These are phyloP conservation scores for Euclidium syriacum DNA, from an alignment of 345 rosid species.

Conservation along the genomic window DNA sequence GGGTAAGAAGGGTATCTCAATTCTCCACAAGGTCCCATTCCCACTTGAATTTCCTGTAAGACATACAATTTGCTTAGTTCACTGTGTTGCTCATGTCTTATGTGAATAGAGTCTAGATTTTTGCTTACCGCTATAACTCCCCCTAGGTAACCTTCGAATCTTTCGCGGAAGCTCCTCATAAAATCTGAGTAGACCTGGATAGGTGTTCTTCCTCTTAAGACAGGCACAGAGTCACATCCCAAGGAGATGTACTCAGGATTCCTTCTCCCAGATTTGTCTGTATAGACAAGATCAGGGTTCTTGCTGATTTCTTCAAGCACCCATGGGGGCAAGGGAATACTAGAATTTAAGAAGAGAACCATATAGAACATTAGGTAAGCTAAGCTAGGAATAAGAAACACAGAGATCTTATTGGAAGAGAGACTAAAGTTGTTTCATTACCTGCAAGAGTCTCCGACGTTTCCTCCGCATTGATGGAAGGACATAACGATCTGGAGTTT, in stretches of 20 bases:
- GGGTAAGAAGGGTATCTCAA: constrained; percentile 92
- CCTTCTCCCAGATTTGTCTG: constrained; percentile 86
- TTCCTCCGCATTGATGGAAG: constrained; percentile 99
- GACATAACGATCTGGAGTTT: constrained; percentile 96
- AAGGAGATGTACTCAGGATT: constrained; percentile 88
- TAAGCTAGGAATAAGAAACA: constrained; percentile 8
- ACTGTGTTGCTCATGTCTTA: background rate
- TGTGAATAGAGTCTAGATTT: background rate
- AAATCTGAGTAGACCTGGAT: constrained; percentile 87
- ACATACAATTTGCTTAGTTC: constrained; percentile 2
- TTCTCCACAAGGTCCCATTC: constrained; percentile 98
- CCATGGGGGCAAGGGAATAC: constrained; percentile 97
- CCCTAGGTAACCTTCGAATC: constrained; percentile 66
- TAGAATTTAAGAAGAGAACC: constrained; percentile 26
- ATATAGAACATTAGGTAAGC: constrained; percentile 15
- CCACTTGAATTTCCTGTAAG: constrained; percentile 92
- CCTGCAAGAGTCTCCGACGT: constrained; percentile 99
- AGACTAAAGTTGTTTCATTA: constrained; percentile 30
- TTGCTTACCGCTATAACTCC: constrained; percentile 68
- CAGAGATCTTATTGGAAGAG: background rate
- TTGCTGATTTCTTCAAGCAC: constrained; percentile 89
- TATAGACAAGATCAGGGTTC: constrained; percentile 87
- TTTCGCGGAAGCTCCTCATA: constrained; percentile 88
- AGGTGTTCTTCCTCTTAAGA: constrained; percentile 85
- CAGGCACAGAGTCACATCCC: constrained; percentile 82